Conservation (phyloP, 768 basidiomycete species). For the Boletus rubropictus region DNA sequence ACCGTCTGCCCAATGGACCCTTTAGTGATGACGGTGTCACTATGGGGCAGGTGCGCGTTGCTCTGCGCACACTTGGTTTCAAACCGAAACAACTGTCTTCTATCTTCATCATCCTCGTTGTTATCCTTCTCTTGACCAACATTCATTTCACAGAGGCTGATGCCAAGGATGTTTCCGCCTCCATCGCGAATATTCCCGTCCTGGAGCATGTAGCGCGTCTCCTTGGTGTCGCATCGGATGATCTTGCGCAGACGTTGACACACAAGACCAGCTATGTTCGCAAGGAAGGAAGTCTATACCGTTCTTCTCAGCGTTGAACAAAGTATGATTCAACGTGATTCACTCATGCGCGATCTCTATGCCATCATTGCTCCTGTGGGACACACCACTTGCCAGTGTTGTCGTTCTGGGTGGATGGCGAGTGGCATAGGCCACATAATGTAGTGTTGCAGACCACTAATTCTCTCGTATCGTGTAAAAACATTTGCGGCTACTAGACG, state of each 20-base stretch:
- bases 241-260: slow-evolving; percentile 72
- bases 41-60: slow-evolving; percentile 75
- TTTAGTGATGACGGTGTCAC: slow-evolving; percentile 83
- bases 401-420: too few relatives aligned
- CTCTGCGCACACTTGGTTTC: slow-evolving; percentile 82
- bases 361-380: too few relatives aligned
- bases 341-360: slow-evolving; percentile 76
- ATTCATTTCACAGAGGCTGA: slow-evolving; percentile 71
- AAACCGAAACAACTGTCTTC: slow-evolving; percentile 81
- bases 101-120: slow-evolving; percentile 75
- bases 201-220: slow-evolving; percentile 69
- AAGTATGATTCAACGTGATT: slow-evolving; percentile 69
- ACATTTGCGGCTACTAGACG: slow-evolving; percentile 12
- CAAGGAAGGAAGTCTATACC: slow-evolving; percentile 81
- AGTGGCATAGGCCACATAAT: too few relatives aligned
- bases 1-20: slow-evolving; percentile 80
- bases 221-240: slow-evolving; percentile 71
- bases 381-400: too few relatives aligned
- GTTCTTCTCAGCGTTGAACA: slow-evolving; percentile 72
- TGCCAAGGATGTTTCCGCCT: slow-evolving; percentile 61
- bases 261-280: slow-evolving; percentile 87
- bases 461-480: slow-evolving; percentile 10
- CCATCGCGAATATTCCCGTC: slow-evolving; percentile 40
- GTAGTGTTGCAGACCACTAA: too few relatives aligned
- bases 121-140: slow-evolving; percentile 80